A percentile compares a stretch with the other conserved stretches of the same genome.
phyloP scores from a whole-genome alignment of 2,329 filamentous ascomycete genomes.

The Hymenoscyphus fraxineus region DNA sequence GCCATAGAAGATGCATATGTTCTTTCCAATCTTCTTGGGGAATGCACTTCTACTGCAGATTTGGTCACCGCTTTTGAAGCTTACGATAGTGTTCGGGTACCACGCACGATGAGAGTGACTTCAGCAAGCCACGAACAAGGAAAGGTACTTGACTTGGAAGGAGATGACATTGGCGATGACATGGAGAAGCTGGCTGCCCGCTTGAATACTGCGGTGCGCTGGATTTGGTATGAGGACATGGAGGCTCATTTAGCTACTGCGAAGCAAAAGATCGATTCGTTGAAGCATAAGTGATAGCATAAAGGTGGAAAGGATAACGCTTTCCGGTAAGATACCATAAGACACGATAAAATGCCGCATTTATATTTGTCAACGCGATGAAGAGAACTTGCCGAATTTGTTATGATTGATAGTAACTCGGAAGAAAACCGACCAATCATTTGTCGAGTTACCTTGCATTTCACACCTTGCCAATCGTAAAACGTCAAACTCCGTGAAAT shows the following conservation, averaged over 20 bases:
- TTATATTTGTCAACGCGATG: too few species aligned
- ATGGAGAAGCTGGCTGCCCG: constrained; percentile 12
- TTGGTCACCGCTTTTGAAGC: constrained; percentile 4
- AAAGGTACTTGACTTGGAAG: constrained; percentile 10
- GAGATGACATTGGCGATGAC: constrained; percentile 8
- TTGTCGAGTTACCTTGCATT: too few species aligned
- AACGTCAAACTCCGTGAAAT: too few species aligned
- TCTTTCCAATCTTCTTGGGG: constrained; percentile 41
- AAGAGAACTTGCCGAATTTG: too few species aligned
- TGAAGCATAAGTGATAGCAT: background rate
- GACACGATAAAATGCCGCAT: too few species aligned
- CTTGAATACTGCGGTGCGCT: constrained; percentile 12
- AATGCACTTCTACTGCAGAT: constrained; percentile 2
- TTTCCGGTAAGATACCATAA: background rate
- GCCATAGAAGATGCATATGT: constrained; percentile 49
- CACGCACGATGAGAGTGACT: constrained; percentile 7
- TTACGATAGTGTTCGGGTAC: constrained; percentile 8
- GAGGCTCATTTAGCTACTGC: constrained; percentile 12
- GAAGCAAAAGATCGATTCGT: constrained; percentile 7
- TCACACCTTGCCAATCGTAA: too few species aligned
- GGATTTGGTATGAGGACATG: constrained; percentile 17
- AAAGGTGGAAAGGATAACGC: background rate
- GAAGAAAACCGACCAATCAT: too few species aligned
- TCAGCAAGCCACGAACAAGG: constrained; percentile 7
- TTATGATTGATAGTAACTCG: too few species aligned